Conservation (phyloP, 1,284 basidiomycete genomes). For the Ceratobasidium sp. region DNA sequence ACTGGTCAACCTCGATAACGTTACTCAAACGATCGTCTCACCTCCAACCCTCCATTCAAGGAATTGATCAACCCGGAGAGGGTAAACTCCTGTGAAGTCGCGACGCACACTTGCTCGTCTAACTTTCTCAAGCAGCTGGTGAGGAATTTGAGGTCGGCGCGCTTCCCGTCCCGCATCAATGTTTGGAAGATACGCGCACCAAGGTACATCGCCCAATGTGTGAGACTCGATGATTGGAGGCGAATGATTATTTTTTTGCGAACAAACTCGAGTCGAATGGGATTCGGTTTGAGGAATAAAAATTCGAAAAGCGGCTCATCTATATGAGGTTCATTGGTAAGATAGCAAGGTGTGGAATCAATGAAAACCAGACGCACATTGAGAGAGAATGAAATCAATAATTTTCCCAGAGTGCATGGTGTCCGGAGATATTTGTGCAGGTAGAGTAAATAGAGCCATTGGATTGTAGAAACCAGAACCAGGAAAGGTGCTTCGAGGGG, state of each 20-base stretch:
- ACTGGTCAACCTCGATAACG: neutral
- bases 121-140: neutral
- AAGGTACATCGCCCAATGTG: constrained; percentile 16
- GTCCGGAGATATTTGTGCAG: neutral
- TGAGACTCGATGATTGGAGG: neutral
- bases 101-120: neutral
- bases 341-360: neutral
- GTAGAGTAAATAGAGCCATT: neutral
- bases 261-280: neutral
- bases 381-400: constrained; percentile 15
- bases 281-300: neutral
- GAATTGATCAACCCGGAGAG: neutral
- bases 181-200: neutral
- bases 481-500: neutral
- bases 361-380: neutral
- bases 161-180: neutral
- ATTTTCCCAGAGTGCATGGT: neutral
- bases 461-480: neutral
- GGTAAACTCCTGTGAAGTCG: neutral
- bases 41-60: neutral
- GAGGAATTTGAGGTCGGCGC: neutral
- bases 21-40: neutral
- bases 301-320: neutral
- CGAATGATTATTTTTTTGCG: neutral
- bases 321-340: neutral